Evolutionary conservation across 2,329 filamentous ascomycete genomes (phyloP), one percentile per base, ranked within the genome.

Genomic region (Spiromastix sp.): DNA sequence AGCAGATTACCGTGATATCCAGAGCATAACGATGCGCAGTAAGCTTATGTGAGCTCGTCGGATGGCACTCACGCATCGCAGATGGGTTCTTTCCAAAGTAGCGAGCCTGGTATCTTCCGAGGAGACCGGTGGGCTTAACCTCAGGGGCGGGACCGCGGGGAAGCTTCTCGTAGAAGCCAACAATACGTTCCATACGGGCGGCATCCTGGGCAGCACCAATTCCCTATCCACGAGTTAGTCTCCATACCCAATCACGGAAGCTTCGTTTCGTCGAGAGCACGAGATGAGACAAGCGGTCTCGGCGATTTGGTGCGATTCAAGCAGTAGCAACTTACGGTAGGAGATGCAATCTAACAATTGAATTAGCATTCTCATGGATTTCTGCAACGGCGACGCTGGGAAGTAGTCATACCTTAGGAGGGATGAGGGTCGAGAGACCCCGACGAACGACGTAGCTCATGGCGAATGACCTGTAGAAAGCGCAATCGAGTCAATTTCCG

Each of bases 121-220:
- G 67, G 43, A 93, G 70, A 52, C 91, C 89, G 57, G 77, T 83
- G 49, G 81, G 66, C 74, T 93, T 78, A 51, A 77, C 64, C 64
- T 85, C 79, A 55, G 91, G 87, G 56, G 87, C 87, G 51, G 84
- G 66, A 53, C 91, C 93, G 59, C 87, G 85, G 60, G 93, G 91
- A 41, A 98, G 85, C 68, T 89, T 93, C 72, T 93, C 85, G 77
- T 98, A 98, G 77, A 98, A 96, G 71, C 76, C 85, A 65, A 96
- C 89, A 53, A 98, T 86, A 56, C 87, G 84, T 65, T 93, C 83
- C 91, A 98, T 96, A 63, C 89, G 85, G 59, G 86, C 77, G 60
- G 91, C 91, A 78, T 96, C 89, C 60, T 87, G 85, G 52, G 87
- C 86, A 60, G 83, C 82, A 58, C 91, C 89, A 60, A 98, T 86